Evolutionary conservation across 106 monocot species (phyloP).

Genomic region (Apostasia ramifera): DNA sequence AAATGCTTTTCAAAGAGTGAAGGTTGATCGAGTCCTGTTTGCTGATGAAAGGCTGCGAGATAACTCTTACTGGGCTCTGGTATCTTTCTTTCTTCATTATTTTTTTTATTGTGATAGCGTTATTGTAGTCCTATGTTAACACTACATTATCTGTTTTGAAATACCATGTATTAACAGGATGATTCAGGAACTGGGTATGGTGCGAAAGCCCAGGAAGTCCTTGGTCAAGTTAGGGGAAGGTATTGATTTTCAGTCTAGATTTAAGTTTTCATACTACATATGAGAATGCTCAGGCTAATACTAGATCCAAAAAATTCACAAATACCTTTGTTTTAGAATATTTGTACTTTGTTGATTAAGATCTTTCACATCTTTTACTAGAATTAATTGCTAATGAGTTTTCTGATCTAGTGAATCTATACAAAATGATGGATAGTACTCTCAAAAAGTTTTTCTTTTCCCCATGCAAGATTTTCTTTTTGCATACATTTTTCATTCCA

Average conservation of each 20-base stretch:
- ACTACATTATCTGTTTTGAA: background rate
- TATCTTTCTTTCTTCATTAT: conserved; percentile 13
- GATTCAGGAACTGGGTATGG: conserved; percentile 89
- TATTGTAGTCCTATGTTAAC: background rate
- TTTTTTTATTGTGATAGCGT: background rate
- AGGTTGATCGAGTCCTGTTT: conserved; percentile 64
- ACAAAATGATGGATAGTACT: too few species aligned
- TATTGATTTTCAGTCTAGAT: conserved; percentile 10
- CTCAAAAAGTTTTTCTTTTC: too few species aligned
- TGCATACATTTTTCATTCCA: too few species aligned
- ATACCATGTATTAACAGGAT: conserved; percentile 28
- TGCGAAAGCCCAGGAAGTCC: conserved; percentile 92
- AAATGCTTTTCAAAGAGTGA: conserved; percentile 77
- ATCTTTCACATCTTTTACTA: too few species aligned
- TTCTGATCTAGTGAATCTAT: too few species aligned
- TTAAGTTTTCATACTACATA: too few species aligned
- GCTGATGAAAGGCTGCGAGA: conserved; percentile 76
- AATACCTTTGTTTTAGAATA: too few species aligned
- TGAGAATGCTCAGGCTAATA: too few species aligned
- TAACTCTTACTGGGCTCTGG: conserved; percentile 97
- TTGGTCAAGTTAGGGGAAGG: conserved; percentile 98
- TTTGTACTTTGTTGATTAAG: too few species aligned
- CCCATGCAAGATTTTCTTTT: too few species aligned
- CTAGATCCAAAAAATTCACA: too few species aligned
- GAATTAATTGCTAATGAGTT: too few species aligned